These are phyloP conservation scores for Kwoniella dejecticola DNA, from an alignment of 768 basidiomycete species.

Conservation along the genomic window DNA sequence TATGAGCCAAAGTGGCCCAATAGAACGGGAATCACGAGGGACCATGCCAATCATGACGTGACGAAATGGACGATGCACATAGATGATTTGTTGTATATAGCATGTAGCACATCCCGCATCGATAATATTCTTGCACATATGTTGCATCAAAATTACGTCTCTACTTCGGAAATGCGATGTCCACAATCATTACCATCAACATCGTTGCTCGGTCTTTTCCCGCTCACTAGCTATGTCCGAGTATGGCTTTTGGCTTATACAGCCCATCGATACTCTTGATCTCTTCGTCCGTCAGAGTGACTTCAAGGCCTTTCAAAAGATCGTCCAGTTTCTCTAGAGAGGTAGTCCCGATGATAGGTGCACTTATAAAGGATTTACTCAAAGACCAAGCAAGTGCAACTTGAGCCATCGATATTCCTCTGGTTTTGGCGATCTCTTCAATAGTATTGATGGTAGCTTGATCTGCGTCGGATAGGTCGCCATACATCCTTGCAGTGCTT, in stretches of 20 bases:
- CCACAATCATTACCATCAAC: too few relatives aligned
- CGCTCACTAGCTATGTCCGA: conserved; percentile 23
- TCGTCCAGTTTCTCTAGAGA: conserved; percentile 58
- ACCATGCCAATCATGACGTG: too few relatives aligned
- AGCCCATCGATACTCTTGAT: conserved; percentile 53
- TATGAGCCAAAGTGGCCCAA: background rate
- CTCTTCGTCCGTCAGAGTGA: conserved; percentile 51
- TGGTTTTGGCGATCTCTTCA: conserved; percentile 58
- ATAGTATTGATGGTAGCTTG: conserved; percentile 57
- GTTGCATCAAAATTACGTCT: too few relatives aligned
- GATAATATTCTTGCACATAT: too few relatives aligned
- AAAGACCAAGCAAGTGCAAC: conserved; percentile 59
- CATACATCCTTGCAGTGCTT: conserved; percentile 3
- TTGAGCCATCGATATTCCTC: conserved; percentile 59
- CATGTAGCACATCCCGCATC: too few relatives aligned
- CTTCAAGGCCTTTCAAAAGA: conserved; percentile 47
- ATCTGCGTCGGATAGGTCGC: conserved; percentile 43
- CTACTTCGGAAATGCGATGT: too few relatives aligned
- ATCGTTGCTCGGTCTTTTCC: too few relatives aligned
- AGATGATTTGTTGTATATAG: too few relatives aligned
- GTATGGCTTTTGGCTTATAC: conserved; percentile 30
- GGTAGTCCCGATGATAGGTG: conserved; percentile 60
- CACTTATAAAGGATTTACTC: conserved; percentile 56
- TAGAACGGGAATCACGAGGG: too few relatives aligned
- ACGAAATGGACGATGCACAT: too few relatives aligned